These are phyloP conservation scores for Calocera viscosa DNA, from an alignment of 768 basidiomycete species.

Conservation along the genomic window DNA sequence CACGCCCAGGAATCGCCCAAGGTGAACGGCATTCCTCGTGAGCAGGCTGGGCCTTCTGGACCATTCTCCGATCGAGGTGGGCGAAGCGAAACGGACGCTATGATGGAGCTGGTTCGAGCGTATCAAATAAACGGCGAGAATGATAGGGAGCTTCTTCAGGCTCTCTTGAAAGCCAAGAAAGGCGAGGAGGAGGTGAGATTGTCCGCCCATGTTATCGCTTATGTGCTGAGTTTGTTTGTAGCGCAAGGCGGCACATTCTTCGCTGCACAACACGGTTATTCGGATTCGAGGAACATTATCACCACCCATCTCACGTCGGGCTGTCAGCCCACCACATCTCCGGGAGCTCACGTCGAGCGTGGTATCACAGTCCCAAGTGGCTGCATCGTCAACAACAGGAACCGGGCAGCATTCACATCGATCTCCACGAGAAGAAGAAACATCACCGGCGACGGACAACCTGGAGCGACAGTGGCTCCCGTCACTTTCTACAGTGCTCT, in stretches of 20 bases:
- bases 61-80: neutral
- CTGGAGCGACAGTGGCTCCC: neutral
- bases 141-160: neutral
- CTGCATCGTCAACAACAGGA: neutral
- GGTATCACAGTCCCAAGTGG: neutral
- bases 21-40: neutral
- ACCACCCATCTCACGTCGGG: neutral
- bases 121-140: neutral
- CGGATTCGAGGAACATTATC: neutral
- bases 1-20: neutral
- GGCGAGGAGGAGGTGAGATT: neutral
- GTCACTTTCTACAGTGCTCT: neutral
- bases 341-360: neutral
- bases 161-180: neutral
- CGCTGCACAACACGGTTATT: neutral
- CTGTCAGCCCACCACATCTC: neutral
- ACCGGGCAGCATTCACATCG: neutral
- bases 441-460: neutral
- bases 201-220: neutral
- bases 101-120: neutral
- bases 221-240: neutral
- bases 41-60: neutral
- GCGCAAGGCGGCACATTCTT: neutral
- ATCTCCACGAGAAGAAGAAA: neutral
- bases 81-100: neutral